These are phyloP conservation scores for Fraxinus nigra DNA, from an alignment of 305 asterid species.

Conservation along the genomic window DNA sequence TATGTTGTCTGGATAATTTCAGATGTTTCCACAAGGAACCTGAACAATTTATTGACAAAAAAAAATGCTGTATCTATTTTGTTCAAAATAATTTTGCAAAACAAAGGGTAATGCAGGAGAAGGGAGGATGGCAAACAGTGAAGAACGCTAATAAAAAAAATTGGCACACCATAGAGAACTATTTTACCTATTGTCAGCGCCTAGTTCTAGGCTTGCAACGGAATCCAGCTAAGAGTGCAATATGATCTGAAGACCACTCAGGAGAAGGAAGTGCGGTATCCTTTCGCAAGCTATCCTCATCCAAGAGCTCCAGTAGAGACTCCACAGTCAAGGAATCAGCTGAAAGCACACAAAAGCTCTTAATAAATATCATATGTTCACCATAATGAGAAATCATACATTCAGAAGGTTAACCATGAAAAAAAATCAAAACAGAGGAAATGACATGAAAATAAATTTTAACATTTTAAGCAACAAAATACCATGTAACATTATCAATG, in stretches of 20 bases:
- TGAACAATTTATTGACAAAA: not conserved
- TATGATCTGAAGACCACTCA: conserved; percentile 97
- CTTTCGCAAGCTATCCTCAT: conserved; percentile 85
- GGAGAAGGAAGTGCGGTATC: conserved; percentile 97
- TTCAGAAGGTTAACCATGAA: not conserved
- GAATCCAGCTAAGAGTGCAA: conserved; percentile 88
- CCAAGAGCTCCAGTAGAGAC: conserved; percentile 90
- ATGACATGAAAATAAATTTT: not conserved
- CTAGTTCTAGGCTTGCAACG: conserved; percentile 76
- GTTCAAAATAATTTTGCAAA: not conserved
- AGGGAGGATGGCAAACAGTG: not conserved
- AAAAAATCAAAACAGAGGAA: not conserved
- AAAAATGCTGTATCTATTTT: not conserved
- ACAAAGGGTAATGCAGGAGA: not conserved
- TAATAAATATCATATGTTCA: not conserved
- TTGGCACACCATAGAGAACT: not conserved
- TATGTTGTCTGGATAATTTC: not conserved
- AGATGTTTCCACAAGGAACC: not conserved
- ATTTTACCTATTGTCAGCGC: conserved; percentile 54
- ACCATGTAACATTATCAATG: not conserved
- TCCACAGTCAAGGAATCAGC: conserved; percentile 86
- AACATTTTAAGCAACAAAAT: not conserved
- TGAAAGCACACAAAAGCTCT: conserved; percentile 31
- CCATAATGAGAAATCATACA: not conserved
- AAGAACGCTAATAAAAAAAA: not conserved